phyloP scores from a whole-genome alignment of 2,329 filamentous ascomycete genomes.

The Aspergillus eucalypticola region DNA sequence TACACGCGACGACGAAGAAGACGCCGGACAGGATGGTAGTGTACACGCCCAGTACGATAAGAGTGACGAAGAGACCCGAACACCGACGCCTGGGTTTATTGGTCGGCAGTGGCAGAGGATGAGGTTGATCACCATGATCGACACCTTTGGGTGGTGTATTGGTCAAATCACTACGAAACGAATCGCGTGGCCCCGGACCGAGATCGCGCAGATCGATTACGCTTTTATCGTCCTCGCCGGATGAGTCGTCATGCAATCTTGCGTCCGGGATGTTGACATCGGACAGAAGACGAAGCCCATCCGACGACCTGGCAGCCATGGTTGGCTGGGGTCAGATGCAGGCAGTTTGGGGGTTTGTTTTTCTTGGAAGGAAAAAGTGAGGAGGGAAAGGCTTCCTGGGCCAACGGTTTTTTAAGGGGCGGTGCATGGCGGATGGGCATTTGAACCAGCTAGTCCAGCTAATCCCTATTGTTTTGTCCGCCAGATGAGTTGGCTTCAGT shows the following conservation, averaged over 20 bases:
- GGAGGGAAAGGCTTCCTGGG: not conserved
- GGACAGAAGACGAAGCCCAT: not conserved
- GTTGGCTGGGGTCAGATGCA: not conserved
- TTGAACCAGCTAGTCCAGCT: too few species aligned
- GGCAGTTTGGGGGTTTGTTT: not conserved
- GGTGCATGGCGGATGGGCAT: not conserved
- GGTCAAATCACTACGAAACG: not conserved
- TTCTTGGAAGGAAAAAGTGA: not conserved
- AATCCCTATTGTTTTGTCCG: not conserved
- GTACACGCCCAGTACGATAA: slow-evolving; percentile 42
- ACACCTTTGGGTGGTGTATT: not conserved
- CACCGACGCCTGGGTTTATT: slow-evolving; percentile 22
- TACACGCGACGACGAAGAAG: slow-evolving; percentile 63
- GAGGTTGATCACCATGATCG: not conserved
- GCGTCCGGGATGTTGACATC: not conserved
- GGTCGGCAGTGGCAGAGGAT: not conserved
- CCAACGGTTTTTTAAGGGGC: not conserved
- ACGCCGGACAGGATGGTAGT: slow-evolving; percentile 45
- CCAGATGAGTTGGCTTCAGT: not conserved
- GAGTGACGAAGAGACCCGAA: slow-evolving; percentile 37
- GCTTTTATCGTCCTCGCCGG: not conserved
- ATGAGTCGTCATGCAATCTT: not conserved
- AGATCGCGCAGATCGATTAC: not conserved
- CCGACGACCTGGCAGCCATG: not conserved
- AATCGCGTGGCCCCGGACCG: not conserved